Evolutionary conservation across 1,284 basidiomycete genomes (phyloP).

Genomic region (Malassezia furfur): DNA sequence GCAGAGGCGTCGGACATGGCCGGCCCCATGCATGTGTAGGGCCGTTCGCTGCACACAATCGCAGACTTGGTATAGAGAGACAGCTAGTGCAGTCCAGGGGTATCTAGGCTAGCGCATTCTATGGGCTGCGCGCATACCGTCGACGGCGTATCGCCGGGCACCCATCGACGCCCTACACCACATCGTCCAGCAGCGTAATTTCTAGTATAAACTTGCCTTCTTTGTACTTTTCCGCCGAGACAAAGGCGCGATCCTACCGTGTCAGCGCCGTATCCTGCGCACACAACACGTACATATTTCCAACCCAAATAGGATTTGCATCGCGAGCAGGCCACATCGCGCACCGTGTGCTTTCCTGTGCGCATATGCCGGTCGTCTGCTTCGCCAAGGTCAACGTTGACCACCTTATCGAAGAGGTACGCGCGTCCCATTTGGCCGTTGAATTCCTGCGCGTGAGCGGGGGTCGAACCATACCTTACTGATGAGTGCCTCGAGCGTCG

Average conservation of each 20-base stretch:
- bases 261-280: background rate
- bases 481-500: constrained; percentile 82
- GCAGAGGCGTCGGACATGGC: too few relatives aligned
- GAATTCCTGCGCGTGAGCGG: constrained; percentile 33
- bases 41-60: too few relatives aligned
- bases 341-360: constrained; percentile 87
- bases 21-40: too few relatives aligned
- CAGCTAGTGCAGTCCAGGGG: too few relatives aligned
- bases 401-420: constrained; percentile 81
- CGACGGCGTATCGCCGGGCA: too few relatives aligned
- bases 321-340: constrained; percentile 85
- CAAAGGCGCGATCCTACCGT: constrained; percentile 75
- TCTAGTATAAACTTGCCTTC: constrained; percentile 97
- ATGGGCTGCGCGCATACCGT: too few relatives aligned
- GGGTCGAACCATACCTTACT: constrained; percentile 53
- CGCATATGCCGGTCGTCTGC: constrained; percentile 89
- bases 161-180: constrained; percentile 19
- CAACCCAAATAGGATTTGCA: constrained; percentile 78
- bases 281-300: constrained; percentile 74
- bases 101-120: too few relatives aligned
- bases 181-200: constrained; percentile 51
- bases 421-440: constrained; percentile 84
- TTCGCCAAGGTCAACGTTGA: constrained; percentile 78
- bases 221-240: constrained; percentile 85
- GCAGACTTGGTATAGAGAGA: too few relatives aligned